Percentiles rank a stretch among this genome's conserved stretches.
Conservation (phyloP, 2,329 filamentous ascomycete genomes). For the Tolypocladium cylindrosporum region DNA sequence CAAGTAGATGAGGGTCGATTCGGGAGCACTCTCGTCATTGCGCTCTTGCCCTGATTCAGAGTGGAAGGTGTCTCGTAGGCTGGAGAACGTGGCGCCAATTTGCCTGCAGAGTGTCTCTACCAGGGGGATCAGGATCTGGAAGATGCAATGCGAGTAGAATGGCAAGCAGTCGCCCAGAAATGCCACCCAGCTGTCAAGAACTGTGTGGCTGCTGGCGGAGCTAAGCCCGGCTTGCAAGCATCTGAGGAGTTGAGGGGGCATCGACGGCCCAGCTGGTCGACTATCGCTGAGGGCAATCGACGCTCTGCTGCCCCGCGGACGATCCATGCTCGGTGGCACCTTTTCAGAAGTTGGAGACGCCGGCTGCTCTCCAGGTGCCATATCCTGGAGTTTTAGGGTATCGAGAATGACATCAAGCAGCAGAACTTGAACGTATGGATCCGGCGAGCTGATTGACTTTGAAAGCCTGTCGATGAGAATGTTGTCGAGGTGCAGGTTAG, state of each 20-base stretch:
- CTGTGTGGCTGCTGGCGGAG: slow-evolving; percentile 59
- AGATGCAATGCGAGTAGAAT: slow-evolving; percentile 74
- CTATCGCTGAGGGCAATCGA: slow-evolving; percentile 24
- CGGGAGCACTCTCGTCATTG: slow-evolving; percentile 34
- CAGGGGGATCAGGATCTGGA: slow-evolving; percentile 81
- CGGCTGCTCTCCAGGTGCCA: slow-evolving; percentile 27
- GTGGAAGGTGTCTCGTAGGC: slow-evolving; percentile 56
- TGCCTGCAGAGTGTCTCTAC: slow-evolving; percentile 83
- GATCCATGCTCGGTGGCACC: slow-evolving; percentile 30
- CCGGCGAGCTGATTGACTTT: slow-evolving; percentile 48
- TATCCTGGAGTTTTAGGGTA: slow-evolving; percentile 56
- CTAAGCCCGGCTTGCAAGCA: slow-evolving; percentile 76
- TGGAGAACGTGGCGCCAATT: slow-evolving; percentile 61
- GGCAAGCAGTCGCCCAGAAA: slow-evolving; percentile 79
- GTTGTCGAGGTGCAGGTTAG: slow-evolving; percentile 58
- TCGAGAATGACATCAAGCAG: slow-evolving; percentile 71
- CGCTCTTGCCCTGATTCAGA: slow-evolving; percentile 12
- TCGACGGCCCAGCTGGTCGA: slow-evolving; percentile 25
- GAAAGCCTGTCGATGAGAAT: slow-evolving; percentile 59
- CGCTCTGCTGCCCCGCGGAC: slow-evolving; percentile 25
- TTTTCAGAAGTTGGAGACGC: slow-evolving; percentile 38
- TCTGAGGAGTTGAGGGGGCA: slow-evolving; percentile 64
- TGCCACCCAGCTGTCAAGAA: slow-evolving; percentile 84
- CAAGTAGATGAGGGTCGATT: slow-evolving; percentile 70
- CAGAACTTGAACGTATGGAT: slow-evolving; percentile 64